These are phyloP conservation scores for Fusarium dlaminii DNA, from an alignment of 2,329 filamentous ascomycete species.

Conservation along the genomic window DNA sequence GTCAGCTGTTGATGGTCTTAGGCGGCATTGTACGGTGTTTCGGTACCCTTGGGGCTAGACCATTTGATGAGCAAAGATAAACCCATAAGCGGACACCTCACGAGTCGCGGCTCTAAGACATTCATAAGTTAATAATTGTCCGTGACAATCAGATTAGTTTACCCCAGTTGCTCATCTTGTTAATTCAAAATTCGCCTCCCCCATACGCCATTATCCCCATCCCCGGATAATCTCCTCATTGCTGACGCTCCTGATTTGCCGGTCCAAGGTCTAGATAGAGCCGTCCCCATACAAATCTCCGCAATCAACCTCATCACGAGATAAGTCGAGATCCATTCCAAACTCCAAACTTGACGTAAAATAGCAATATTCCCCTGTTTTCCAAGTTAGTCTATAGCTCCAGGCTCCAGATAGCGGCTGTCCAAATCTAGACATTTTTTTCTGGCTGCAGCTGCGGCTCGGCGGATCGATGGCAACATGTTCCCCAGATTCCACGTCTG, in stretches of 20 bases:
- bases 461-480: conserved; percentile 29
- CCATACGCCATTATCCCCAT: conserved; percentile 31
- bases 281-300: conserved; percentile 27
- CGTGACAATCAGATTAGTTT: conserved; percentile 12
- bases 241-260: conserved; percentile 24
- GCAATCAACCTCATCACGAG: conserved; percentile 33
- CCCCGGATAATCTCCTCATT: conserved; percentile 33
- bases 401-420: conserved; percentile 7
- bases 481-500: conserved; percentile 38
- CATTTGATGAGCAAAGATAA: conserved; percentile 24
- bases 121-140: background rate
- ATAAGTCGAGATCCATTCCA: conserved; percentile 28
- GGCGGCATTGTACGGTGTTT: conserved; percentile 4
- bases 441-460: conserved; percentile 8
- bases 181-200: conserved; percentile 31
- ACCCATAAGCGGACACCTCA: conserved; percentile 17
- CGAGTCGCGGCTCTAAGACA: conserved; percentile 25
- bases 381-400: background rate
- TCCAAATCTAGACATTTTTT: background rate
- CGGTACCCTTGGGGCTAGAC: conserved; percentile 30
- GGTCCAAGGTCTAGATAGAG: conserved; percentile 6
- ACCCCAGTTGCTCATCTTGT: conserved; percentile 1
- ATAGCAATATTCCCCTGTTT: background rate
- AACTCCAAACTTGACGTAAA: conserved; percentile 9
- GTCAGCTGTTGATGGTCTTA: conserved; percentile 16